Base-by-base conservation (phyloP, 495 filamentous ascomycete species). In the Penicillium alfredii region DNA sequence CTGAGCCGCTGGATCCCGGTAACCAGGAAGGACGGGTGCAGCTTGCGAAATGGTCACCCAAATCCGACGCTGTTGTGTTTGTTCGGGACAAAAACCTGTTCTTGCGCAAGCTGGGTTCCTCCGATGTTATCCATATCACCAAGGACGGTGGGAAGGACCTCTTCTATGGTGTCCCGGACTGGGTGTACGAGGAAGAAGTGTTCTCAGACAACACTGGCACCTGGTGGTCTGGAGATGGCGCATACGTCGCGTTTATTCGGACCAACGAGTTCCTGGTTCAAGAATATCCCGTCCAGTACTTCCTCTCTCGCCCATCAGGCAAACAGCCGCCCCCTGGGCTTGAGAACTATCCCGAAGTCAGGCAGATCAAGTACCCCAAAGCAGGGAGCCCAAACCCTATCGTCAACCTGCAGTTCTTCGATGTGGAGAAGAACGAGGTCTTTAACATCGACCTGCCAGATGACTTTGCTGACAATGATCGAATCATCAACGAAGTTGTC, bases 131-230 rank as follows among this genome's bases (percentile, higher is more conserved):
- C 4, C 77, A 80, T 40, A 81, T 98, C 40, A 98, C 92, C 9
- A 81, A 67, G 42, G 88, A 97, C 56, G 92, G 92, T 24, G 84
- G 89, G 1, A 60, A 71, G 2, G 76, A 97, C 40, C 74, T 92
- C 10, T 97, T 98, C 68, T 93, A 97, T 49, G 92, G 92, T 13
- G 78, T 95, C n/a, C 92, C 92, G 0, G 92, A 98, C 60, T 98
- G 92, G 92, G 92, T 98, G 0, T 98, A 96, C 47, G 92, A 98
- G 55, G 92, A 98, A 55, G 92, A 98, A 60, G 89, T 98, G 4
- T 84, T 97, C 45, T 44, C 64, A 1, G 79, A 77, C 3, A 84
- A 86, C 47, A 88, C 74, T 32, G 93, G 82, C 5, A 89, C 89
- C 1, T 97, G 92, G 92, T 97, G 86, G 87, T 88, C 86, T 12